Evolutionary conservation across 257 asterid genomes (phyloP).

Genomic region (Avicennia marina): DNA sequence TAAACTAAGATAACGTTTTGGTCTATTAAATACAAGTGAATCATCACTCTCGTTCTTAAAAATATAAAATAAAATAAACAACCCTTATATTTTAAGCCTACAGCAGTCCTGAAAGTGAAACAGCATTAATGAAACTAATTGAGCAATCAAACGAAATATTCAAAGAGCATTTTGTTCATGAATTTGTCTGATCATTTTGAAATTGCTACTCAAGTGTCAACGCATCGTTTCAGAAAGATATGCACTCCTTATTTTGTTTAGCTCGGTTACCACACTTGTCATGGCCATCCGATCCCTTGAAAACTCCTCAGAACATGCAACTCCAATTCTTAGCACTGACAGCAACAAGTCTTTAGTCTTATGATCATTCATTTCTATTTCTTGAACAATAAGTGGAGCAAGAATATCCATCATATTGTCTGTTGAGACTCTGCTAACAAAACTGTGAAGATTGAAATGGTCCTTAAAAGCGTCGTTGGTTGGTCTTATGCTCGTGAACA

Average conservation of each 20-base stretch:
- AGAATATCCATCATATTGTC: slow-evolving; percentile 9
- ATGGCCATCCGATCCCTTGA: neutral
- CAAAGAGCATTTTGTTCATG: no score
- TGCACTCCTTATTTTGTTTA: neutral
- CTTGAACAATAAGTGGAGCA: slow-evolving; percentile 8
- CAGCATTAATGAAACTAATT: no score
- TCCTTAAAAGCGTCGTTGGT: slow-evolving; percentile 11
- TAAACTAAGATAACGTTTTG: no score
- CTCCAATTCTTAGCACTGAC: slow-evolving; percentile 1
- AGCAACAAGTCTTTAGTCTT: neutral
- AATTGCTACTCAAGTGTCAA: no score
- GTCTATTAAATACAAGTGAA: no score
- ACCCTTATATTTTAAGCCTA: no score
- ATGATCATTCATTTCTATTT: neutral
- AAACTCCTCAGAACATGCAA: neutral
- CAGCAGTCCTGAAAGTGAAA: no score
- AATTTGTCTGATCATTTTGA: no score
- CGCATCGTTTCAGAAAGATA: no score
- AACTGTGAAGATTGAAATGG: slow-evolving; percentile 4
- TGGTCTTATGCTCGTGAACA: slow-evolving; percentile 20
- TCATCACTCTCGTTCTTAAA: no score
- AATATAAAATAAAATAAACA: no score
- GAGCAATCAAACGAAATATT: no score
- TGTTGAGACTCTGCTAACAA: slow-evolving; percentile 14
- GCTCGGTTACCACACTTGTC: neutral